A percentile compares a stretch with the other conserved stretches of the same genome.
These are phyloP conservation scores for Plectranthus barbatus DNA, from an alignment of 257 asterid genomes.

Conservation along the genomic window DNA sequence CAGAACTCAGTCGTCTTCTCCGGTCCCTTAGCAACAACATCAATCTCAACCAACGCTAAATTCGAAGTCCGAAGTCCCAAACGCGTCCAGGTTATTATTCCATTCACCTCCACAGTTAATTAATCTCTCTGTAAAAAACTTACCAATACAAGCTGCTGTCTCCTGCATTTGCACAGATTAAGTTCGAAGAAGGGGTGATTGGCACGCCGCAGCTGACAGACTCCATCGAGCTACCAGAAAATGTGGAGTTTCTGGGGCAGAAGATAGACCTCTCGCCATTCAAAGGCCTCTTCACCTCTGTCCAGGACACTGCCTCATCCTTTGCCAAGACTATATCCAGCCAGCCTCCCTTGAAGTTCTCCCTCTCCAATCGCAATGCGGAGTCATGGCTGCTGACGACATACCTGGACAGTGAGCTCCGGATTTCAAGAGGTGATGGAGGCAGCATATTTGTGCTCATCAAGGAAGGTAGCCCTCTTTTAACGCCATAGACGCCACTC, in stretches of 20 bases:
- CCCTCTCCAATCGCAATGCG: conserved; percentile 41
- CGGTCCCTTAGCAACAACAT: conserved; percentile 73
- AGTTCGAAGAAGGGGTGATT: conserved; percentile 69
- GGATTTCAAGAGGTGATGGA: conserved; percentile 84
- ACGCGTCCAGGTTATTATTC: conserved; percentile 65
- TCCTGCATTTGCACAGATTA: conserved; percentile 40
- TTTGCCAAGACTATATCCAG: conserved; percentile 71
- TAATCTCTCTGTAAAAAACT: neutral
- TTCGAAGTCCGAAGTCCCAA: conserved; percentile 92
- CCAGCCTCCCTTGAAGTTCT: conserved; percentile 74
- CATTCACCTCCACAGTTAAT: neutral
- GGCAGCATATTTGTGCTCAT: conserved; percentile 78
- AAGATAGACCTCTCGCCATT: conserved; percentile 76
- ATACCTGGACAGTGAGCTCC: conserved; percentile 73
- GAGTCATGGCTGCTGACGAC: conserved; percentile 95
- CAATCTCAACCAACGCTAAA: conserved; percentile 69
- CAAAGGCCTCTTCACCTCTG: conserved; percentile 65
- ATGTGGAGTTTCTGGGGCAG: conserved; percentile 64
- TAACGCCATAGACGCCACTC: conserved; percentile 25
- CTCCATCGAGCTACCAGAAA: conserved; percentile 70
- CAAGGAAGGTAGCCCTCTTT: conserved; percentile 65
- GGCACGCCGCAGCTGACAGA: conserved; percentile 94
- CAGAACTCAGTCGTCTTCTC: conserved; percentile 69
- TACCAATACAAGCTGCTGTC: too few species aligned
- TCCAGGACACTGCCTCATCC: conserved; percentile 78